Evolutionary conservation across 352 stramenopile genomes (phyloP).

Genomic region (Globisporangium uncinulatum): DNA sequence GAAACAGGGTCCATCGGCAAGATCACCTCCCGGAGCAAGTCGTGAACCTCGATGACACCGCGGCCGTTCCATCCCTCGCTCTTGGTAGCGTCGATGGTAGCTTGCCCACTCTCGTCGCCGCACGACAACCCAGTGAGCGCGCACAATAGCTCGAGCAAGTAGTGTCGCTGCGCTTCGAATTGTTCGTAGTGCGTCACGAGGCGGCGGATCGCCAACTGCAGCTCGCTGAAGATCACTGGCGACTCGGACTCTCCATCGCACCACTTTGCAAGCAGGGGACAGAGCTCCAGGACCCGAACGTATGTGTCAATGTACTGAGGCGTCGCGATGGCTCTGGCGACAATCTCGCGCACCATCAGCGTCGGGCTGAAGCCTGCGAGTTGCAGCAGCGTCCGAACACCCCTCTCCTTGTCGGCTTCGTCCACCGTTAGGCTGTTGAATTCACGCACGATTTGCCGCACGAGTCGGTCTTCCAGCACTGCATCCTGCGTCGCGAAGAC

Average conservation of each 20-base stretch:
- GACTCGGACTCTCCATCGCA: not conserved
- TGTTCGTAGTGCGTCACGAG: slow-evolving; percentile 13
- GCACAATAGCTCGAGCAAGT: slow-evolving; percentile 20
- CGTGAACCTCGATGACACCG: not conserved
- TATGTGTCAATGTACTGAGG: slow-evolving; percentile 21
- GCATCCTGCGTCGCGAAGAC: slow-evolving; percentile 11
- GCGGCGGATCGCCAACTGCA: slow-evolving; percentile 18
- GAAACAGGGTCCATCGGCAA: slow-evolving; percentile 3
- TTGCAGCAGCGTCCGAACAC: slow-evolving; percentile 13
- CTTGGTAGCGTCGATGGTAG: slow-evolving; percentile 7
- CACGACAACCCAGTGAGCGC: slow-evolving; percentile 6
- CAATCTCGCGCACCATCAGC: slow-evolving; percentile 21
- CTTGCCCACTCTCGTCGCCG: not conserved
- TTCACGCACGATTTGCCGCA: slow-evolving; percentile 15
- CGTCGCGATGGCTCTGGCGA: slow-evolving; percentile 15
- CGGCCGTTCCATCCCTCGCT: not conserved
- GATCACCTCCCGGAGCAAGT: slow-evolving; percentile 5
- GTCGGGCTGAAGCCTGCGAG: slow-evolving; percentile 25
- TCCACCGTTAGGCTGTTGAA: slow-evolving; percentile 32
- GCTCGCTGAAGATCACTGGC: not conserved
- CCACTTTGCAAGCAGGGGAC: slow-evolving; percentile 31
- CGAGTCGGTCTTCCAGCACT: slow-evolving; percentile 8
- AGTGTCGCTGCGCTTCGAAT: slow-evolving; percentile 23
- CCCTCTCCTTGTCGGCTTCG: slow-evolving; percentile 8
- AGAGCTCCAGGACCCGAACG: slow-evolving; percentile 15